A percentile compares a stretch with the other conserved stretches of the same genome.
These are phyloP conservation scores for Nicotiana tomentosiformis DNA, from an alignment of 257 asterid species.

Conservation along the genomic window DNA sequence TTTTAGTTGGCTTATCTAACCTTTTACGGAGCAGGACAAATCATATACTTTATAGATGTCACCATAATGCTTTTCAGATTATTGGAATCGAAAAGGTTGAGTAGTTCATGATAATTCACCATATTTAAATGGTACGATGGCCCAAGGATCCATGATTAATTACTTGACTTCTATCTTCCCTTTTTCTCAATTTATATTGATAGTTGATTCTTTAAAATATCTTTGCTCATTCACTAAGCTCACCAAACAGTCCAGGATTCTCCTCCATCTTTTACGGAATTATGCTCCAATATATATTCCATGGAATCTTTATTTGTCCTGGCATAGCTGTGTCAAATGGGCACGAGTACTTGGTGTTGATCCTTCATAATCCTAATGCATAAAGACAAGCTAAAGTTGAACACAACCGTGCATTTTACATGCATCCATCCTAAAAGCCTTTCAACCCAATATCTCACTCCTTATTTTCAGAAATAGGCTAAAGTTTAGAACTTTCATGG, in stretches of 20 bases:
- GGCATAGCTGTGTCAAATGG: not conserved
- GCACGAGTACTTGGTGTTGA: not conserved
- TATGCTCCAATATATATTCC: not conserved
- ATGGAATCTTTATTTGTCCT: not conserved
- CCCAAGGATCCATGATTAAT: not conserved
- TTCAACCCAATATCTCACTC: too few species aligned
- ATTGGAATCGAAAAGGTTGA: not conserved
- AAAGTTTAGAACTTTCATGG: too few species aligned
- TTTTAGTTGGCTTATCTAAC: not conserved
- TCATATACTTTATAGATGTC: not conserved
- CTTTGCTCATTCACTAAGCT: not conserved
- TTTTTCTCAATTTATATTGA: not conserved
- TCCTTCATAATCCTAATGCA: not conserved
- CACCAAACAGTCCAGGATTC: not conserved
- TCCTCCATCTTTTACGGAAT: not conserved
- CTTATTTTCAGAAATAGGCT: too few species aligned
- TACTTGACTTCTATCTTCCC: not conserved
- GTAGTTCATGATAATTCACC: not conserved
- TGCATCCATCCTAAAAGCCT: too few species aligned
- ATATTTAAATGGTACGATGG: not conserved
- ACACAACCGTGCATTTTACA: too few species aligned
- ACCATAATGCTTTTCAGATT: not conserved
- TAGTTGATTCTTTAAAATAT: not conserved
- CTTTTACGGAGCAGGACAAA: not conserved
- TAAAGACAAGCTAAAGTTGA: too few species aligned